Base-by-base conservation (phyloP, 345 rosid species). In the Brassica cretica region DNA sequence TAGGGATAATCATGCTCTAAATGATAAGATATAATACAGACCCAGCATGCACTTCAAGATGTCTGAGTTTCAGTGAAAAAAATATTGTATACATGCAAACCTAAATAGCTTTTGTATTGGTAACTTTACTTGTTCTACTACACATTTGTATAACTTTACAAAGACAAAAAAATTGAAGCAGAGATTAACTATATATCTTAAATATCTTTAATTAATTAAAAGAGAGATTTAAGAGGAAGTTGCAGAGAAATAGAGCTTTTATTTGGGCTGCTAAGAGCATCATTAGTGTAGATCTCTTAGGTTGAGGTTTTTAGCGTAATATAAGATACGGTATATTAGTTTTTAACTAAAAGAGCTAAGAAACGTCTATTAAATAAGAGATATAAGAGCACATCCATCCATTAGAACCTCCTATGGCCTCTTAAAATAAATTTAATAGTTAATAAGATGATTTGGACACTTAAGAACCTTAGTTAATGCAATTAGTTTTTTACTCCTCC, bases 211-310 rank as follows among this genome's bases (percentile, higher is more conserved):
- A 63, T 29, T 44, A 16, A 65, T 12, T 70, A 24, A 32, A 53
- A 70, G 18, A 70, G 49, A 55, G 64, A 6, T 15, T 55, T 11
- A 21, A 21, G 24, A 70, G 44, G 75, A 77, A 77, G 80, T 63
- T 77, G 64, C 72, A 24, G 44, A 55, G 72, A 66, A 56, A 56
- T 66, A 56, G 78, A 75, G 66, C 29, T 74, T 74, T 64, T 62
- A 8, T n/a, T 33, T 76, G 29, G 29, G 41, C 59, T 70, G 80
- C 16, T 25, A 65, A 77, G n/a, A n/a, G n/a, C n/a, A n/a, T n/a
- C n/a, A n/a, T n/a, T n/a, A n/a, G n/a, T n/a, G n/a, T n/a, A n/a
- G n/a, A n/a, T n/a, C n/a, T n/a, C n/a, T n/a, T n/a, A n/a, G n/a
- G n/a, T n/a, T n/a, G n/a, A n/a, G n/a, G n/a, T n/a, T n/a, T n/a